Evolutionary conservation across 169 alveolate genomes (phyloP).

Genomic region (Cryptosporidium tyzzeri): DNA sequence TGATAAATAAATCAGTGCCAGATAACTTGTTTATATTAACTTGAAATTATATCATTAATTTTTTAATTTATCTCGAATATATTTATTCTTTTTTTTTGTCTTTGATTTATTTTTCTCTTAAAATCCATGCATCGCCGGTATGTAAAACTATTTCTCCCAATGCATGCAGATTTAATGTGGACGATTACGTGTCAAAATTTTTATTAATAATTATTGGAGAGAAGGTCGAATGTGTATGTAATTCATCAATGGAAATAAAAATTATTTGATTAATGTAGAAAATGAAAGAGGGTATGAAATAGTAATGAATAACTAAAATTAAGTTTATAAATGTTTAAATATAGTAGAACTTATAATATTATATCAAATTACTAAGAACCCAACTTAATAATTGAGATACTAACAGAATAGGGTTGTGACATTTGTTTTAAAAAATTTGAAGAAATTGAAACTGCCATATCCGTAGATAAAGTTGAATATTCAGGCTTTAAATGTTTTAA

Average conservation of each 20-base stretch:
- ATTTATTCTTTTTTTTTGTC: no score
- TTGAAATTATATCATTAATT: background rate
- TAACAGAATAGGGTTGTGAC: conserved; percentile 49
- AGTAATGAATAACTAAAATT: background rate
- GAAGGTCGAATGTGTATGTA: background rate
- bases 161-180: background rate
- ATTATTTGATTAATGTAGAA: no score
- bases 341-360: background rate
- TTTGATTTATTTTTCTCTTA: background rate
- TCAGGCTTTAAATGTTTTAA: conserved; percentile 86
- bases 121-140: background rate
- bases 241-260: background rate
- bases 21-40: background rate
- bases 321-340: background rate
- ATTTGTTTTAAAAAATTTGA: conserved; percentile 62
- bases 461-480: conserved; percentile 84
- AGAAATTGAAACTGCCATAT: conserved; percentile 86
- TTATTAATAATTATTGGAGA: no score
- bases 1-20: background rate
- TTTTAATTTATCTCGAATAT: background rate
- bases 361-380: background rate
- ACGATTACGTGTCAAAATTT: background rate
- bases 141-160: background rate
- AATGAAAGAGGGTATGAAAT: background rate
- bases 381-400: conserved; percentile 7